Percentiles rank a stretch among this genome's conserved stretches.
Evolutionary conservation across 345 rosid species (phyloP).

Genomic region (Zanthoxylum bungeanum): DNA sequence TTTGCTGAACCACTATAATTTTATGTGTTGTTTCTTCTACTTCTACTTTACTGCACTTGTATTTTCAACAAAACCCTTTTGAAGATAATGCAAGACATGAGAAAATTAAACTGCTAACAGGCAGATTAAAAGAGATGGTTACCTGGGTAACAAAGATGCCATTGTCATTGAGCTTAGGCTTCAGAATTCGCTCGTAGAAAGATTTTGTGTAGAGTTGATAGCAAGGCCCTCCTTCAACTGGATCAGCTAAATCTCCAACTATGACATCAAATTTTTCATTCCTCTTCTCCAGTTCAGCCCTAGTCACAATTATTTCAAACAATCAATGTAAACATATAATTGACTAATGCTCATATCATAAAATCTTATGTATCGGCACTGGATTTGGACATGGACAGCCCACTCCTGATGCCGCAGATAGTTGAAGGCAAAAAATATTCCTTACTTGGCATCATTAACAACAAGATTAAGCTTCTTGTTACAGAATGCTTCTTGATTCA

Average conservation of each 20-base stretch:
- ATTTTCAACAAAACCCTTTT: too few species aligned
- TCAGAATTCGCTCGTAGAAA: slow-evolving; percentile 70
- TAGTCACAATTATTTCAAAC: slow-evolving; percentile 16
- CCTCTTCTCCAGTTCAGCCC: slow-evolving; percentile 78
- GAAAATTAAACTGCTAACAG: neutral
- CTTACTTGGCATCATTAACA: slow-evolving; percentile 88
- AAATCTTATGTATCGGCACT: neutral
- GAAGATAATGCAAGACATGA: too few species aligned
- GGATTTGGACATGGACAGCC: too few species aligned
- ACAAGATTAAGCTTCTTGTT: slow-evolving; percentile 73
- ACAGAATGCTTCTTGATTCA: slow-evolving; percentile 73
- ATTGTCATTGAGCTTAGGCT: slow-evolving; percentile 68
- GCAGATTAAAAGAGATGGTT: neutral
- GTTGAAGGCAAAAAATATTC: neutral
- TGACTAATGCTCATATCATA: neutral
- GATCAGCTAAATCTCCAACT: slow-evolving; percentile 96
- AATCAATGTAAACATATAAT: neutral
- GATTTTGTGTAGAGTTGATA: slow-evolving; percentile 95
- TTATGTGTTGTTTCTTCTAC: too few species aligned
- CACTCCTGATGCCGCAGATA: too few species aligned
- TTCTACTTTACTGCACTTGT: too few species aligned
- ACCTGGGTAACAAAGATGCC: slow-evolving; percentile 96
- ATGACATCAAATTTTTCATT: slow-evolving; percentile 78
- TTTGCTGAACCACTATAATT: too few species aligned
- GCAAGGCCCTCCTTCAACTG: slow-evolving; percentile 98